A percentile compares a stretch with the other conserved stretches of the same genome.
These are phyloP conservation scores for Lepidopterella palustris DNA, from an alignment of 495 filamentous ascomycete species.

Conservation along the genomic window DNA sequence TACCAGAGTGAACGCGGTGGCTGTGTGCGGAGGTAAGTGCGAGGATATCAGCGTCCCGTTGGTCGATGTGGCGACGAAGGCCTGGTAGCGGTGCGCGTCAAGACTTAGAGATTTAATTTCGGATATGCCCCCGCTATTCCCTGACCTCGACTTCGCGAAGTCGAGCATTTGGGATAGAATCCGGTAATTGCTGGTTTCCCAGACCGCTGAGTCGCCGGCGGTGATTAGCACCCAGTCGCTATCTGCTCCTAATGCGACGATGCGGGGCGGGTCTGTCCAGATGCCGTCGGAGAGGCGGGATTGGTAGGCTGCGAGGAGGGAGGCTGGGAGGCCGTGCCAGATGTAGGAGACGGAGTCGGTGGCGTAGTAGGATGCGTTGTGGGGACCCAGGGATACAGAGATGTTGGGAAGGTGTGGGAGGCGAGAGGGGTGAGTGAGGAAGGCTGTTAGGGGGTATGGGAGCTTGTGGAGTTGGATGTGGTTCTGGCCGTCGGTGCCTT, in stretches of 20 bases:
- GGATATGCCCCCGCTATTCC: constrained; percentile 12
- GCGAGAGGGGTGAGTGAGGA: background rate
- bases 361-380: constrained; percentile 22
- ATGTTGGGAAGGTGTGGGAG: constrained; percentile 11
- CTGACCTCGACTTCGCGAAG: constrained; percentile 6
- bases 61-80: constrained; percentile 12
- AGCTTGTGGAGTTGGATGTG: constrained; percentile 19
- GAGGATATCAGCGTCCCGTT: constrained; percentile 15
- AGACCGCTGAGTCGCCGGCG: constrained; percentile 13
- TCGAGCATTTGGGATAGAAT: constrained; percentile 9
- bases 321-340: constrained; percentile 18
- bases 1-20: background rate
- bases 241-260: constrained; percentile 18
- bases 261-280: constrained; percentile 21
- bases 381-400: constrained; percentile 15
- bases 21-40: constrained; percentile 8
- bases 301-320: constrained; percentile 10
- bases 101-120: constrained; percentile 10
- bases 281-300: constrained; percentile 10
- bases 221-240: constrained; percentile 20
- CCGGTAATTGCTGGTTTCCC: constrained; percentile 10
- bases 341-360: constrained; percentile 8
- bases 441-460: constrained; percentile 12
- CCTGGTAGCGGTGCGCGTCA: constrained; percentile 19
- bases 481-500: constrained; percentile 6